Percentiles rank a stretch among this genome's conserved stretches.
Evolutionary conservation across 345 rosid species (phyloP).

Genomic region (Camelina hispida): DNA sequence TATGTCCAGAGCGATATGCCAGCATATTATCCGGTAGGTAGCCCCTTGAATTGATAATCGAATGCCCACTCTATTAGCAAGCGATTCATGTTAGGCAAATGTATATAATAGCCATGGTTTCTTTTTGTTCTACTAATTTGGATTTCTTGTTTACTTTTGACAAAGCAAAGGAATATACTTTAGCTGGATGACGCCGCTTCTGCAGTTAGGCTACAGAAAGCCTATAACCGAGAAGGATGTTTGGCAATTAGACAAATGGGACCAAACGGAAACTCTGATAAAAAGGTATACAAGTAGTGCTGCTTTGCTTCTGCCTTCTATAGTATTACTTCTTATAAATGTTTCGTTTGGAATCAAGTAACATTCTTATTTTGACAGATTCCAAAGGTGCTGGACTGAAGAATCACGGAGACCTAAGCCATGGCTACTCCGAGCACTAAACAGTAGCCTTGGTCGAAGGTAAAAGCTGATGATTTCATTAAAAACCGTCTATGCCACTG

Average conservation of each 20-base stretch:
- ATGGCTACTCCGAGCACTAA: conserved; percentile 87
- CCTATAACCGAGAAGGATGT: conserved; percentile 92
- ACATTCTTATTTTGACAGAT: conserved; percentile 54
- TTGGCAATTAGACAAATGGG: conserved; percentile 96
- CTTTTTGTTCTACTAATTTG: conserved; percentile 9
- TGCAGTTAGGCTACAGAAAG: conserved; percentile 82
- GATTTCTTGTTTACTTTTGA: conserved; percentile 27
- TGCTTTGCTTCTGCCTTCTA: conserved; percentile 35
- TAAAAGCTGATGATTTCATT: conserved; percentile 37
- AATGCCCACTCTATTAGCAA: conserved; percentile 2
- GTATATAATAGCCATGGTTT: conserved; percentile 10
- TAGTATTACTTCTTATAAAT: background rate
- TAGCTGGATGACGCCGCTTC: conserved; percentile 88
- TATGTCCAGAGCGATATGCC: conserved; percentile 83
- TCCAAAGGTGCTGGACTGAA: conserved; percentile 76
- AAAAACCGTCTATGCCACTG: conserved; percentile 9
- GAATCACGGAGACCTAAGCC: conserved; percentile 74
- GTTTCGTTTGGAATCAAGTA: conserved; percentile 8
- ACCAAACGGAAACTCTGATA: conserved; percentile 72
- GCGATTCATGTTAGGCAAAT: background rate
- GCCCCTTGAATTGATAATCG: conserved; percentile 25
- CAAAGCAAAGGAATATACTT: conserved; percentile 61
- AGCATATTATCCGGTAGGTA: conserved; percentile 81
- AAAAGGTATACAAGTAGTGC: conserved; percentile 53
- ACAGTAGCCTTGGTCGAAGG: conserved; percentile 87